phyloP scores from a whole-genome alignment of 139 green algal species.

The Coelastrella sp. region DNA sequence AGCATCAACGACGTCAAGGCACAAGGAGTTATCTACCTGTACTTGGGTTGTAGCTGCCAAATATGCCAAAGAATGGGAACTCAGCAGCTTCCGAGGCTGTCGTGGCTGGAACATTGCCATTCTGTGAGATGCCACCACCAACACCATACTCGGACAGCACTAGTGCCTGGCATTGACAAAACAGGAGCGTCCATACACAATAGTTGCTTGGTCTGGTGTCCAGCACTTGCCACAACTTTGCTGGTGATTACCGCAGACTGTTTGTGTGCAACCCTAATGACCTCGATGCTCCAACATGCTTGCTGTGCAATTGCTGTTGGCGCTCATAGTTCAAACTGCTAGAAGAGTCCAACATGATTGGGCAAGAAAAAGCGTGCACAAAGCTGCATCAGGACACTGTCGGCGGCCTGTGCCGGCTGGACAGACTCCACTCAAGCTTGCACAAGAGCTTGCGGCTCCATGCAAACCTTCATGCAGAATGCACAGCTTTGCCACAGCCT shows the following conservation, averaged over 20 bases:
- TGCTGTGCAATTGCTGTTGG: too few relatives aligned
- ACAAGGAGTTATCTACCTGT: background rate
- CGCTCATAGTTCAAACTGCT: too few relatives aligned
- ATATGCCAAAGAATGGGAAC: constrained; percentile 43
- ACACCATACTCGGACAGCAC: constrained; percentile 38
- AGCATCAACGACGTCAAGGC: too few relatives aligned
- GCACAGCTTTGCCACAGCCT: too few relatives aligned
- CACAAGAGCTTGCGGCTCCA: background rate
- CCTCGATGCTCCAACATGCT: too few relatives aligned
- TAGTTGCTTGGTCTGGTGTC: background rate
- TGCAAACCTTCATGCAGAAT: background rate
- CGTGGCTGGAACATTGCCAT: constrained; percentile 26
- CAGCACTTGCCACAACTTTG: background rate
- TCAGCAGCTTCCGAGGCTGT: constrained; percentile 6
- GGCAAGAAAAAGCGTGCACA: too few relatives aligned
- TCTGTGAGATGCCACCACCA: constrained; percentile 22
- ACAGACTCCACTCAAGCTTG: background rate
- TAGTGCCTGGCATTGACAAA: background rate
- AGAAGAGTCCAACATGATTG: too few relatives aligned
- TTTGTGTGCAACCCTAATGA: too few relatives aligned
- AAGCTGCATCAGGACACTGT: too few relatives aligned
- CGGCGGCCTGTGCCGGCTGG: too few relatives aligned
- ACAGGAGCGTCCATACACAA: background rate
- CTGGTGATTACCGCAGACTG: background rate
- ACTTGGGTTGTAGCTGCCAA: background rate